Percentiles rank a stretch among this genome's conserved stretches.
These are phyloP conservation scores for Trichomonas gallinae DNA, from an alignment of 208 protist genomes.

Conservation along the genomic window DNA sequence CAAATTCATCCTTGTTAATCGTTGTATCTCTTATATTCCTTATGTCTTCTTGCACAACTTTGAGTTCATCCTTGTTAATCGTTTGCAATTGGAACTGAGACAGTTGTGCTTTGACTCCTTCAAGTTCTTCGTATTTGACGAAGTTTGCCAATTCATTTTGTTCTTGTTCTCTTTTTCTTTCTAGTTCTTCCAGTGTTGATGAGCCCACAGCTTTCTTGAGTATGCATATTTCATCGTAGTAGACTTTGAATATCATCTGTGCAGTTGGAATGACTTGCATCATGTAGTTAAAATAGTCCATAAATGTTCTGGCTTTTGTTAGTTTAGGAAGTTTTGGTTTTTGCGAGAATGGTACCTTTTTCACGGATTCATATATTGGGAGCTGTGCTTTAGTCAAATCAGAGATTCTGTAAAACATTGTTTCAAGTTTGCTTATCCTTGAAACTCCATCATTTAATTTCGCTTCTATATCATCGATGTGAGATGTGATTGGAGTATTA, in stretches of 20 bases:
- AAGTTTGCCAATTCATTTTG: not conserved
- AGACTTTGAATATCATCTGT: not conserved
- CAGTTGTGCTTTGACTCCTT: not conserved
- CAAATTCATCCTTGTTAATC: not conserved
- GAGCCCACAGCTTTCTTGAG: not conserved
- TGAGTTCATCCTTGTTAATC: not conserved
- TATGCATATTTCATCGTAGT: not conserved
- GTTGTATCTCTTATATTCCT: not conserved
- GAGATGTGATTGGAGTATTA: not conserved
- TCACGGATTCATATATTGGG: not conserved
- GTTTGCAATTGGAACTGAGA: not conserved
- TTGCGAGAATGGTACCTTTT: not conserved
- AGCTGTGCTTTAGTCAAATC: not conserved
- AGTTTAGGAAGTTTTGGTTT: not conserved
- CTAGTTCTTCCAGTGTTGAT: not conserved
- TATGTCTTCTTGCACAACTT: not conserved
- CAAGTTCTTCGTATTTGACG: not conserved
- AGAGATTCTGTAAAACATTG: not conserved
- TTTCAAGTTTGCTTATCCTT: not conserved
- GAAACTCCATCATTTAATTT: not conserved
- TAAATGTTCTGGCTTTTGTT: not conserved
- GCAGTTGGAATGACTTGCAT: not conserved
- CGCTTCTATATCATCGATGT: not conserved
- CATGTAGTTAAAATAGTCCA: not conserved
- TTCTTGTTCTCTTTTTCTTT: not conserved